Conservation (phyloP, 495 filamentous ascomycete genomes). For the Penicillium angulare region DNA sequence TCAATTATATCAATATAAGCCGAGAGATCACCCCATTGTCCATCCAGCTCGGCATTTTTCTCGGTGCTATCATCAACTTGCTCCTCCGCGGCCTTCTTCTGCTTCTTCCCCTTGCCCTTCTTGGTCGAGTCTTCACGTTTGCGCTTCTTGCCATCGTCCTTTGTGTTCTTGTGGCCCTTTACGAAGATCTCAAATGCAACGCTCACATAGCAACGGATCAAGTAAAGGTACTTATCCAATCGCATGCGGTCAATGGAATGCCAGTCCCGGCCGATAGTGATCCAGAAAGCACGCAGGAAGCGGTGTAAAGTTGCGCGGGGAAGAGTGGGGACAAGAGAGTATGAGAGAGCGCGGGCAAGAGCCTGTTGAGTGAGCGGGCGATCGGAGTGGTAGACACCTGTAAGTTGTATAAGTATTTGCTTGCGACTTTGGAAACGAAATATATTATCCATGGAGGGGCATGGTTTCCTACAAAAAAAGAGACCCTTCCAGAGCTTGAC, state of each 20-base stretch:
- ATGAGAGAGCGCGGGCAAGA: conserved; percentile 76
- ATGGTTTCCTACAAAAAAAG: conserved; percentile 70
- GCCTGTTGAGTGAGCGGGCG: conserved; percentile 82
- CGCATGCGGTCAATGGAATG: conserved; percentile 77
- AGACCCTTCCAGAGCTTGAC: conserved; percentile 96
- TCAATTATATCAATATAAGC: conserved; percentile 43
- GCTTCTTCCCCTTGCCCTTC: conserved; percentile 45
- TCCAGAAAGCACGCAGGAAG: conserved; percentile 81
- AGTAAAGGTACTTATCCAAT: conserved; percentile 88
- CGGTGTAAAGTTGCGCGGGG: conserved; percentile 50
- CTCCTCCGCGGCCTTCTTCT: conserved; percentile 26
- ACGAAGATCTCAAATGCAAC: conserved; percentile 57
- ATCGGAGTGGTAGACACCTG: conserved; percentile 89
- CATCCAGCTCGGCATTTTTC: conserved; percentile 30
- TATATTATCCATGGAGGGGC: neutral
- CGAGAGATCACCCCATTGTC: conserved; percentile 38
- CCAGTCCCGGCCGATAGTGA: conserved; percentile 82
- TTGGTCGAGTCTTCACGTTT: conserved; percentile 27
- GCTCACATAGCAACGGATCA: conserved; percentile 74
- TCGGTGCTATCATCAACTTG: conserved; percentile 8
- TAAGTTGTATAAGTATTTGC: neutral
- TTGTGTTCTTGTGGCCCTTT: conserved; percentile 17
- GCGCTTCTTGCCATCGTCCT: conserved; percentile 25
- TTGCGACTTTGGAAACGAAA: neutral
- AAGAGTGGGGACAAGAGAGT: conserved; percentile 66